Evolutionary conservation across 495 filamentous ascomycete genomes (phyloP).

Genomic region (Penicillium flavigenum): DNA sequence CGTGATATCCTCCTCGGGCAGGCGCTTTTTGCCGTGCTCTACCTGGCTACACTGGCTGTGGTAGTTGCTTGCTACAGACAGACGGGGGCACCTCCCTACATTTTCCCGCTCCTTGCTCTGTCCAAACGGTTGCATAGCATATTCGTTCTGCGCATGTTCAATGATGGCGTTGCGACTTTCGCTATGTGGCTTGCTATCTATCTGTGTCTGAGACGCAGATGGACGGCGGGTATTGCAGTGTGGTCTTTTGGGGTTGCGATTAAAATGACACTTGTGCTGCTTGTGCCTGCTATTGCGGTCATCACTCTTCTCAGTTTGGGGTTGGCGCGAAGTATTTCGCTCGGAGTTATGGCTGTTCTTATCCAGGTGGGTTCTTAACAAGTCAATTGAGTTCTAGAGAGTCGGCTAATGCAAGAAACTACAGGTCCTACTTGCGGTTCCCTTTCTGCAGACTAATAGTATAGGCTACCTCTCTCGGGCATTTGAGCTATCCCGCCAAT

Average conservation of each 20-base stretch:
- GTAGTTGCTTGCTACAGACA: slow-evolving; percentile 81
- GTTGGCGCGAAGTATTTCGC: slow-evolving; percentile 57
- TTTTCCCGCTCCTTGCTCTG: slow-evolving; percentile 82
- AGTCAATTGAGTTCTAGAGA: neutral
- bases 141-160: slow-evolving; percentile 89
- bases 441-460: slow-evolving; percentile 69
- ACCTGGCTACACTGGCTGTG: slow-evolving; percentile 68
- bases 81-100: slow-evolving; percentile 79
- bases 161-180: slow-evolving; percentile 83
- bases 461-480: slow-evolving; percentile 73
- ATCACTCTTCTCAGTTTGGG: slow-evolving; percentile 70
- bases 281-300: slow-evolving; percentile 74
- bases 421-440: slow-evolving; percentile 65
- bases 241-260: slow-evolving; percentile 80
- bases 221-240: slow-evolving; percentile 65
- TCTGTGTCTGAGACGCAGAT: slow-evolving; percentile 67
- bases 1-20: slow-evolving; percentile 77
- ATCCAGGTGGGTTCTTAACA: slow-evolving; percentile 56
- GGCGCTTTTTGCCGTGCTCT: slow-evolving; percentile 73
- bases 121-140: slow-evolving; percentile 94
- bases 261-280: slow-evolving; percentile 89
- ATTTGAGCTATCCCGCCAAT: slow-evolving; percentile 85
- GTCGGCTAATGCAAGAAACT: slow-evolving; percentile 11
- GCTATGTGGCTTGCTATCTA: slow-evolving; percentile 81
- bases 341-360: slow-evolving; percentile 68